Conservation (phyloP, 441 rosid species). For the Bocquillonia castaneifolia region DNA sequence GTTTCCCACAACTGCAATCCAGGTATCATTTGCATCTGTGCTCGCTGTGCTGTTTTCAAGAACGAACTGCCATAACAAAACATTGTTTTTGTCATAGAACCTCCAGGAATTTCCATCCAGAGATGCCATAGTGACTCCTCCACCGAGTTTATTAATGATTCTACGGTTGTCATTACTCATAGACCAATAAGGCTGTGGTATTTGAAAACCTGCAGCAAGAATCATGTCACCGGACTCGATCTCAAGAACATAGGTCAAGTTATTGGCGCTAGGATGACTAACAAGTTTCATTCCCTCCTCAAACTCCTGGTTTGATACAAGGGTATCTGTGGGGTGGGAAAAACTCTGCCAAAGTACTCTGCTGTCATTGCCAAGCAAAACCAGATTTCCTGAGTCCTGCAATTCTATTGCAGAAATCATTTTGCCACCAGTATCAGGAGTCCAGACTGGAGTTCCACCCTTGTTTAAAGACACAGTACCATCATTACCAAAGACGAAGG, state of each 20-base stretch:
- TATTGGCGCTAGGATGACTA: constrained; percentile 39
- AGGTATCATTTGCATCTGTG: constrained; percentile 46
- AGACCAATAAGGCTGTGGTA: constrained; percentile 86
- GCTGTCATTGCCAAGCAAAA: constrained; percentile 42
- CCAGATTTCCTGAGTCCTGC: constrained; percentile 78
- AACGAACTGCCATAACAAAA: constrained; percentile 49
- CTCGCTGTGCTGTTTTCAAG: constrained; percentile 26
- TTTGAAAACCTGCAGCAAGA: constrained; percentile 53
- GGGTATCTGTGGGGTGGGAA: constrained; percentile 70
- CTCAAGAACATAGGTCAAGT: constrained; percentile 63
- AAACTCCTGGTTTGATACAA: constrained; percentile 61
- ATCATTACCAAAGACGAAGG: constrained; percentile 41
- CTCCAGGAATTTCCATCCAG: constrained; percentile 67
- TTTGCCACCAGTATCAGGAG: constrained; percentile 40
- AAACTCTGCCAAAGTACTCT: constrained; percentile 76
- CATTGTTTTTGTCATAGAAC: constrained; percentile 51
- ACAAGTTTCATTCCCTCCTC: constrained; percentile 66
- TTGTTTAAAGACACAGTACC: constrained; percentile 55
- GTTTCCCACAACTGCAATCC: constrained; percentile 60
- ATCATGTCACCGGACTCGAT: constrained; percentile 65
- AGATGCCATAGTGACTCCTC: constrained; percentile 38
- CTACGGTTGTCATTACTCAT: constrained; percentile 39
- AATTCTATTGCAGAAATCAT: constrained; percentile 65
- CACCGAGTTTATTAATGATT: constrained; percentile 45
- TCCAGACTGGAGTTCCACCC: constrained; percentile 55